These are phyloP conservation scores for Neonectria coccinea DNA, from an alignment of 2,329 filamentous ascomycete genomes.

Conservation along the genomic window DNA sequence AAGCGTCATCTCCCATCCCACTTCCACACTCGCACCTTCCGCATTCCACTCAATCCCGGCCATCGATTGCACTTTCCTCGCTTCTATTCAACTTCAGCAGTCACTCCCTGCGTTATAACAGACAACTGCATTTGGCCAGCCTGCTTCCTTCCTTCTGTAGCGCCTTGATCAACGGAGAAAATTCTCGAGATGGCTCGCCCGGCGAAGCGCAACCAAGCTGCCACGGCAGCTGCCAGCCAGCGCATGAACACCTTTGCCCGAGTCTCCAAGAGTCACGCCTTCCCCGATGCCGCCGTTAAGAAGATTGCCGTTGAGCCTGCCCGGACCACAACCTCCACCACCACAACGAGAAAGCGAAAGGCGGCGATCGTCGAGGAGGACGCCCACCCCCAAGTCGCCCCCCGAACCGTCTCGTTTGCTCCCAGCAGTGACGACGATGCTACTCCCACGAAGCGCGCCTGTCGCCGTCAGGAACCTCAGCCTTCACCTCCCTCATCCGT, in stretches of 20 bases:
- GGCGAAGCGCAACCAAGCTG: conserved; percentile 41
- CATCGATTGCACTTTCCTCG: conserved; percentile 9
- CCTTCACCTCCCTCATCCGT: conserved; percentile 14
- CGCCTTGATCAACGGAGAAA: conserved; percentile 9
- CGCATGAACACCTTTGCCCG: conserved; percentile 60
- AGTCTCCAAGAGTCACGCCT: conserved; percentile 57
- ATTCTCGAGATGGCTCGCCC: conserved; percentile 43
- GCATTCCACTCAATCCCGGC: conserved; percentile 13
- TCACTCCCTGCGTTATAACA: not conserved
- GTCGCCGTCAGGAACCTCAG: conserved; percentile 44
- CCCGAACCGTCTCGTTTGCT: conserved; percentile 49
- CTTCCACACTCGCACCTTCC: conserved; percentile 7
- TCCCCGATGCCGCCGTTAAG: conserved; percentile 48
- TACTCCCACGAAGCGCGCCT: conserved; percentile 43
- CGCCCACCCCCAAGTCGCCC: conserved; percentile 38
- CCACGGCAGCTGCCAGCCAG: conserved; percentile 35
- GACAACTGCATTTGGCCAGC: conserved; percentile 16
- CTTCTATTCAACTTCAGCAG: not conserved
- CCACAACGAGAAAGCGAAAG: conserved; percentile 54
- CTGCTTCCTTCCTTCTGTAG: conserved; percentile 7
- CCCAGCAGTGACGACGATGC: conserved; percentile 51
- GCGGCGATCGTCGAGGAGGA: conserved; percentile 46
- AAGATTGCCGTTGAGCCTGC: conserved; percentile 48
- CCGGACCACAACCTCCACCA: conserved; percentile 17
- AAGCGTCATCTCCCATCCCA: conserved; percentile 21